Evolutionary conservation across 1,284 basidiomycete genomes (phyloP).

Genomic region (Inonotus obliquus): DNA sequence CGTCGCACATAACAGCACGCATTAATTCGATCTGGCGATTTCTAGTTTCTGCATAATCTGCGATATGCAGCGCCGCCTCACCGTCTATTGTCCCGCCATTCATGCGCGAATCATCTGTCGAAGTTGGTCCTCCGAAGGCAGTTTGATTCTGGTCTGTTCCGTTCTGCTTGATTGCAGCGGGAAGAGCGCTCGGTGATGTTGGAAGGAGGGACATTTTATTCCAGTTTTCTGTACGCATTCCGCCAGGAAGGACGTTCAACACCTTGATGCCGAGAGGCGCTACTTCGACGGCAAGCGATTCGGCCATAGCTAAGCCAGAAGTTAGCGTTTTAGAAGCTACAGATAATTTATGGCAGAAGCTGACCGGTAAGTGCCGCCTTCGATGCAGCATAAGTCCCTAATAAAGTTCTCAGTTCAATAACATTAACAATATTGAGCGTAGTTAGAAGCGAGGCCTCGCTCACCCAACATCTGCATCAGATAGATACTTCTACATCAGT

Average conservation of each 20-base stretch:
- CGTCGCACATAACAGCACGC: conserved; percentile 8
- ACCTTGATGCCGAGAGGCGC: conserved; percentile 20
- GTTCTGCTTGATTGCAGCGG: background rate
- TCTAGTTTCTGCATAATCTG: conserved; percentile 13
- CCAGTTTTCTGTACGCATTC: conserved; percentile 19
- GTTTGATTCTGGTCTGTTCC: background rate
- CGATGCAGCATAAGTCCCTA: conserved; percentile 21
- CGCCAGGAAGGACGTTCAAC: conserved; percentile 20
- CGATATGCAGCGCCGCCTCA: background rate
- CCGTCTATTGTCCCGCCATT: background rate
- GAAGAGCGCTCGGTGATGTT: conserved; percentile 9
- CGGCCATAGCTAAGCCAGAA: conserved; percentile 17
- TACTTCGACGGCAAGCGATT: conserved; percentile 20
- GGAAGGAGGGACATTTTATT: conserved; percentile 18
- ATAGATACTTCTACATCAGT: background rate
- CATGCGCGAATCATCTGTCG: background rate
- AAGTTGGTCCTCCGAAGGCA: background rate
- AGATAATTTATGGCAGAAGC: background rate
- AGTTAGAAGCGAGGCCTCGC: background rate
- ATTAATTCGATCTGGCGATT: conserved; percentile 7
- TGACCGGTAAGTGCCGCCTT: conserved; percentile 21
- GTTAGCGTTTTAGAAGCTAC: background rate
- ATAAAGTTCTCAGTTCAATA: background rate
- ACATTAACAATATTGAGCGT: background rate
- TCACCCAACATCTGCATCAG: conserved; percentile 13